A percentile compares a stretch with the other conserved stretches of the same genome.
phyloP scores from a whole-genome alignment of 2,329 filamentous ascomycete species.

The Alternaria sp. region DNA sequence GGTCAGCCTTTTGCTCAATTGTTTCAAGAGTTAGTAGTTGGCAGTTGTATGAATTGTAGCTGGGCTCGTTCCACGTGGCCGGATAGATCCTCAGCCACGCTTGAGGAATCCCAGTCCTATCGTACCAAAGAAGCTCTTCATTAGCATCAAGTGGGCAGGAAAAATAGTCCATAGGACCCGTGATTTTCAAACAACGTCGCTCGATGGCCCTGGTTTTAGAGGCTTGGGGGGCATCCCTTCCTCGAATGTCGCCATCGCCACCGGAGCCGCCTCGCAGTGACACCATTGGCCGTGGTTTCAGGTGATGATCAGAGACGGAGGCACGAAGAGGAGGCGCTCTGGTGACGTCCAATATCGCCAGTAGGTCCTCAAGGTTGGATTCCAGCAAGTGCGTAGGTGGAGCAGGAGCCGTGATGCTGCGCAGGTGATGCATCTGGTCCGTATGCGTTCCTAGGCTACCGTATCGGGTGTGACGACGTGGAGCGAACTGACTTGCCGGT shows the following conservation, averaged over 20 bases:
- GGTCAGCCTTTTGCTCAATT: slow-evolving; percentile 28
- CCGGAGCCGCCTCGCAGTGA: slow-evolving; percentile 30
- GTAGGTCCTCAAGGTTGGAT: not conserved
- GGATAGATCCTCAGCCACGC: not conserved
- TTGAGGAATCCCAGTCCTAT: not conserved
- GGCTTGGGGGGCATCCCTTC: not conserved
- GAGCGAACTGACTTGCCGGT: slow-evolving; percentile 13
- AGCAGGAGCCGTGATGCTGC: slow-evolving; percentile 20
- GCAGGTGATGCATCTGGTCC: slow-evolving; percentile 15
- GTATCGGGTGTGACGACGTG: slow-evolving; percentile 14
- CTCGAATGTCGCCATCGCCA: not conserved
- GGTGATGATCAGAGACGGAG: not conserved
- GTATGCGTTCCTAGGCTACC: slow-evolving; percentile 19
- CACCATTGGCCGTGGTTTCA: slow-evolving; percentile 4
- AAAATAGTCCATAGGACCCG: not conserved
- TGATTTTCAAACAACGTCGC: not conserved
- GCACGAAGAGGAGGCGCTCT: slow-evolving; percentile 1
- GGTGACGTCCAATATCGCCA: not conserved
- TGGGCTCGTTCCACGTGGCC: not conserved
- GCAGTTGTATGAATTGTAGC: not conserved
- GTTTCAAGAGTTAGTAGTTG: not conserved
- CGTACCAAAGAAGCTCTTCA: not conserved
- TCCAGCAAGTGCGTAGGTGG: not conserved
- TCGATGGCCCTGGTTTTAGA: not conserved
- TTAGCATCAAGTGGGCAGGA: not conserved